Evolutionary conservation across 305 asterid species (phyloP).

Genomic region (Plantago lanceolata): DNA sequence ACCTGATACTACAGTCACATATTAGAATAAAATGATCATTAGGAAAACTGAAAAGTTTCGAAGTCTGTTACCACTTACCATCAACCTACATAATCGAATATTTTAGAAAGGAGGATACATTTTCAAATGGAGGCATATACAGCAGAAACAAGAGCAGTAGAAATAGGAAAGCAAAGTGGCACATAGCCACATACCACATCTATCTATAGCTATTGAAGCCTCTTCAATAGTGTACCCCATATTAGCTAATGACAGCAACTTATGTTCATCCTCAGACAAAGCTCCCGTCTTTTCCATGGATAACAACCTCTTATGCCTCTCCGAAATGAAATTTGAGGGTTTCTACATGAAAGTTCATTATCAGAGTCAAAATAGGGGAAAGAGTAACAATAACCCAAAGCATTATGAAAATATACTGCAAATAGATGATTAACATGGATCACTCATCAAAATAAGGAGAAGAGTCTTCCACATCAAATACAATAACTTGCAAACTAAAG

Average conservation of each 20-base stretch:
- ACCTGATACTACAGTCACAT: not conserved
- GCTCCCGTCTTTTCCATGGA: constrained; percentile 38
- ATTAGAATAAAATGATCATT: not conserved
- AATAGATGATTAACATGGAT: not conserved
- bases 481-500: not conserved
- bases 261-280: constrained; percentile 47
- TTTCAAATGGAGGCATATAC: not conserved
- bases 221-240: constrained; percentile 81
- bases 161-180: constrained; percentile 6
- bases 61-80: too few species aligned
- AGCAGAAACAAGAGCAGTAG: not conserved
- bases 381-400: not conserved
- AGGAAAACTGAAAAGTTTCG: not conserved
- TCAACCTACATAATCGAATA: too few species aligned
- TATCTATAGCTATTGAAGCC: constrained; percentile 63
- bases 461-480: not conserved
- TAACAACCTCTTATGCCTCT: constrained; percentile 45
- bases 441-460: not conserved
- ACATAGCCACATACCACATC: constrained; percentile 62
- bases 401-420: not conserved
- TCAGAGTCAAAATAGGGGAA: constrained; percentile 4
- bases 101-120: too few species aligned
- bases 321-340: constrained; percentile 33
- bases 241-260: constrained; percentile 37
- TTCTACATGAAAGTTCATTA: constrained; percentile 37